Evolutionary conservation across 495 filamentous ascomycete species (phyloP).

Genomic region (Parathielavia hyrcaniae): DNA sequence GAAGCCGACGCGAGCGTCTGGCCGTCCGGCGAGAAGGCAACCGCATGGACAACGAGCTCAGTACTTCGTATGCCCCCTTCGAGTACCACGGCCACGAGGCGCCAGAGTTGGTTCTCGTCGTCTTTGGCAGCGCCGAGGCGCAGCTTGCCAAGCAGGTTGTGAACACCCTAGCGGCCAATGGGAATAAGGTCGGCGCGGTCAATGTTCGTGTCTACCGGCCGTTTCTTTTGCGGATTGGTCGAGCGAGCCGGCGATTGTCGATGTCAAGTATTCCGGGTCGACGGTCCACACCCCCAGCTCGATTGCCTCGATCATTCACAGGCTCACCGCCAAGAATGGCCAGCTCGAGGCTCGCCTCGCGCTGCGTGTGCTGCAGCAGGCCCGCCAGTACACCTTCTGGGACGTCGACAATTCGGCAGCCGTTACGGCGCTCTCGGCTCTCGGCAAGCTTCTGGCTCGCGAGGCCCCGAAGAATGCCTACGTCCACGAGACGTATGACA

Average conservation of each 20-base stretch:
- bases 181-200: slow-evolving; percentile 73
- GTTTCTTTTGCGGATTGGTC: slow-evolving; percentile 70
- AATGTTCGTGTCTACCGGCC: slow-evolving; percentile 91
- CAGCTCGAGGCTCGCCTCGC: slow-evolving; percentile 44
- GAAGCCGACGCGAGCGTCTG: no score
- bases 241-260: slow-evolving; percentile 56
- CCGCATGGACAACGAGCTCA: slow-evolving; percentile 88
- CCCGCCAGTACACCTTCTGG: slow-evolving; percentile 90
- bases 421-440: slow-evolving; percentile 53
- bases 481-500: slow-evolving; percentile 70
- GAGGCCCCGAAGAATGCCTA: slow-evolving; percentile 74
- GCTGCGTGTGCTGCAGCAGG: slow-evolving; percentile 36
- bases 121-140: slow-evolving; percentile 85
- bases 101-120: slow-evolving; percentile 75
- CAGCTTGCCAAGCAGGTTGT: slow-evolving; percentile 80
- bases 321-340: slow-evolving; percentile 58
- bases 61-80: slow-evolving; percentile 84
- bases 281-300: slow-evolving; percentile 75
- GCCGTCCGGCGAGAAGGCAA: no score
- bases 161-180: slow-evolving; percentile 60
- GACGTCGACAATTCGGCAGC: slow-evolving; percentile 71
- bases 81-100: slow-evolving; percentile 85
- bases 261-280: slow-evolving; percentile 83
- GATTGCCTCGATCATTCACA: slow-evolving; percentile 49
- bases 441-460: slow-evolving; percentile 66